These are phyloP conservation scores for Fraxinus greggii DNA, from an alignment of 305 asterid genomes.

Conservation along the genomic window DNA sequence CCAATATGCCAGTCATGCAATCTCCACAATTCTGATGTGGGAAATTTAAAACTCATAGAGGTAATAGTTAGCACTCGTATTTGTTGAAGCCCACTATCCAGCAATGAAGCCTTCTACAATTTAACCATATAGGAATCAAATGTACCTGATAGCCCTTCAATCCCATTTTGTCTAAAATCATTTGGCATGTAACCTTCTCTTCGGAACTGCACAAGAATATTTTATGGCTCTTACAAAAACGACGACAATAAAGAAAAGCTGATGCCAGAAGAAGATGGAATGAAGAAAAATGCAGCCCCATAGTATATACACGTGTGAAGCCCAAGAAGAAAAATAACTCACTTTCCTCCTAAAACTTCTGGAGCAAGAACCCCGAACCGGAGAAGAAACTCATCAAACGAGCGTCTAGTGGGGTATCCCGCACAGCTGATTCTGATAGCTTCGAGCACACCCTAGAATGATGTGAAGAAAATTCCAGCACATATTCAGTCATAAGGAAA, in stretches of 20 bases:
- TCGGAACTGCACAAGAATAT: slow-evolving; percentile 58
- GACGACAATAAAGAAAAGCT: slow-evolving; percentile 13
- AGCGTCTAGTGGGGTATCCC: slow-evolving; percentile 98
- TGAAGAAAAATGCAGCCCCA: slow-evolving; percentile 2
- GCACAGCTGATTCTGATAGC: slow-evolving; percentile 99
- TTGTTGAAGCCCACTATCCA: not conserved
- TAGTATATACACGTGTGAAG: slow-evolving; percentile 17
- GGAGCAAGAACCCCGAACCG: slow-evolving; percentile 99
- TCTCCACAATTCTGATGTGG: slow-evolving; percentile 11
- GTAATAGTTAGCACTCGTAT: not conserved
- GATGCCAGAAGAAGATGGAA: not conserved
- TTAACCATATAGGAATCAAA: not conserved
- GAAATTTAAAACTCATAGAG: slow-evolving; percentile 8
- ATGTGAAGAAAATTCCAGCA: slow-evolving; percentile 10
- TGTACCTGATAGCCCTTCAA: slow-evolving; percentile 88
- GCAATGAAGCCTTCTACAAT: not conserved
- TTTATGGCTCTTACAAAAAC: slow-evolving; percentile 19
- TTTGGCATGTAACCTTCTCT: slow-evolving; percentile 84
- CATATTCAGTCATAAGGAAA: slow-evolving; percentile 7
- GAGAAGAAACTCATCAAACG: slow-evolving; percentile 95
- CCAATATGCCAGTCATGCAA: slow-evolving; percentile 16
- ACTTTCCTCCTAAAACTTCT: slow-evolving; percentile 94
- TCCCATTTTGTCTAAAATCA: slow-evolving; percentile 89
- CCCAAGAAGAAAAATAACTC: slow-evolving; percentile 24
- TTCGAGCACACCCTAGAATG: slow-evolving; percentile 91